Base-by-base conservation (phyloP, 176 grass and related monocot genomes). In the Neostapfia colusana region DNA sequence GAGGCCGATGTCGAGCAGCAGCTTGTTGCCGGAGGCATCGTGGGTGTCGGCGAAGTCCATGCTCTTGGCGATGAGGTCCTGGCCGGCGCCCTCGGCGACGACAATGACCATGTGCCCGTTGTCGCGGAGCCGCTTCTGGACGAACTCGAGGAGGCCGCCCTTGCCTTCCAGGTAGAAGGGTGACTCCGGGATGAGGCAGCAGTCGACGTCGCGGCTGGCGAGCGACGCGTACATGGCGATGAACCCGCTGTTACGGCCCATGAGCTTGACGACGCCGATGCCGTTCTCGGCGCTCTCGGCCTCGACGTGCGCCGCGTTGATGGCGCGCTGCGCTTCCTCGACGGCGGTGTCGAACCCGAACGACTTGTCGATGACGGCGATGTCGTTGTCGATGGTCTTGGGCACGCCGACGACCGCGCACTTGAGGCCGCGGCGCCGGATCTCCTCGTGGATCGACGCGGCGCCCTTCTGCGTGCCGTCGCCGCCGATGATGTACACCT, bases 381-480 rank as follows among this genome's bases (percentile, higher is more conserved):
- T 93, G 85, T 97, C 90, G 61, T 97, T 97, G 81, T 97, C 93
- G 61, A 97, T 93, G 50, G 93, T 97, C 81, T 97, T 97, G 40
- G 93, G 90, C 37, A 97, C 72, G 9, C 90, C 93, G 77, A 88
- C 88, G 26, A 97, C 83, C 15, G 83, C 76, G 77, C 89, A 89
- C 69, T 83, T 77, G 77, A 97, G 85, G 2, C 90, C 90, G 31
- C 90, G 82, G 10, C 85, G 87, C 57, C 60, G 85, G 15, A 97
- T 35, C 89, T 97, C 90, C 46, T 84, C 93, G 57, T 72, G 46
- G 76, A 97, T 86, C 5, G 81, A n/a, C 25, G 87, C 88, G 0
- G 93, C 89, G 20, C 93, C 93, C 58, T 86, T 92, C 65, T 92
- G 89, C 41, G 93, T 92, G 51, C 93, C 93, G 46, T 97, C 93